Percentiles rank a stretch among this genome's conserved stretches.
phyloP scores from a whole-genome alignment of 1,139 yeast species.

The Magnusiomyces paraingens region DNA sequence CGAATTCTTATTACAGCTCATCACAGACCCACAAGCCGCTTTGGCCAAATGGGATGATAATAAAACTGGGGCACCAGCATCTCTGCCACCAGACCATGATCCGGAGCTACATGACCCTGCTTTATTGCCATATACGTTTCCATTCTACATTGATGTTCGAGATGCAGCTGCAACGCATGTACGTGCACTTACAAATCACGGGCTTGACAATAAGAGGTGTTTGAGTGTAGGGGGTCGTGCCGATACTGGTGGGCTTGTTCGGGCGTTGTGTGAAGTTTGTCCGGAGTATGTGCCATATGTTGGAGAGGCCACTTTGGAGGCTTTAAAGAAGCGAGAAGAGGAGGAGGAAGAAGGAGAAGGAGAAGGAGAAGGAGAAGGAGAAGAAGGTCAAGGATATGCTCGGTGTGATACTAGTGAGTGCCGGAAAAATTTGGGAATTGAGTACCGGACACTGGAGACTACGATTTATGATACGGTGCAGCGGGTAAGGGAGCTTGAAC shows the following conservation, averaged over 20 bases:
- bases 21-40: neutral
- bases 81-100: neutral
- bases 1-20: neutral
- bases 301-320: slow-evolving; percentile 4
- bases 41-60: neutral
- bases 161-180: slow-evolving; percentile 13
- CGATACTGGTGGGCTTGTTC: slow-evolving; percentile 29
- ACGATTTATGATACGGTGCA: slow-evolving; percentile 19
- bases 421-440: slow-evolving; percentile 18
- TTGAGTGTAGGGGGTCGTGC: slow-evolving; percentile 34
- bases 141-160: slow-evolving; percentile 12
- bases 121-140: neutral
- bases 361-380: too few relatives aligned
- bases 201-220: slow-evolving; percentile 35
- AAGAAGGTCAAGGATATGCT: neutral
- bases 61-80: neutral
- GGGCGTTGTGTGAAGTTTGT: slow-evolving; percentile 29
- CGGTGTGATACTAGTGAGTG: slow-evolving; percentile 20
- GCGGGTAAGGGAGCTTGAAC: slow-evolving; percentile 18
- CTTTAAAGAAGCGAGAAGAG: neutral
- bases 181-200: slow-evolving; percentile 18
- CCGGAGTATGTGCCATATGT: slow-evolving; percentile 6
- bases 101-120: neutral
- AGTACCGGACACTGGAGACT: slow-evolving; percentile 22
- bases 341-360: too few relatives aligned